Evolutionary conservation across 129 eudicot species (phyloP), one percentile per base, ranked within the genome.

Genomic region (Ambrosia artemisiifolia): DNA sequence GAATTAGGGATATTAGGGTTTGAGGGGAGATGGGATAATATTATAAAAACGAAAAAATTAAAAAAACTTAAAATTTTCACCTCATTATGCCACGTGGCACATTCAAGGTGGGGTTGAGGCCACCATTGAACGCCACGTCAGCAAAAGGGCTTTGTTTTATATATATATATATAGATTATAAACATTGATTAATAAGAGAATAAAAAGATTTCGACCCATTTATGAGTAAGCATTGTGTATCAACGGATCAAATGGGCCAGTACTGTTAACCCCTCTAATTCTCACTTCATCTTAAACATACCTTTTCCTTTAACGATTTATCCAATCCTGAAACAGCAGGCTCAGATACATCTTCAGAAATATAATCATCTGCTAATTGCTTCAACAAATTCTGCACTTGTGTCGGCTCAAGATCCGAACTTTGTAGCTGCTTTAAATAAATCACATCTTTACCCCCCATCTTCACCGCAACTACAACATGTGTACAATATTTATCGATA

Each of bases 391-490:
- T 83, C 87, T 86, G 96, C 59, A 94, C n/a, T n/a, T n/a, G n/a
- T n/a, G n/a, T n/a, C n/a, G n/a, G n/a, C n/a, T n/a, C n/a, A n/a
- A n/a, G n/a, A 81, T 73, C 86, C 72, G 99, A 94, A 49, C 80
- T 83, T 71, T 86, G 87, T 63, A 88, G 85, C 88, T 94, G 97
- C 89, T 90, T 94, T 63, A 94, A 79, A 73, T 88, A 88, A 54
- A 94, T 81, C 57, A 86, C 99, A 86, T 90, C 98, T 81, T 94
- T 94, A 63, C 98, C 98, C 67, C 98, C 98, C 95, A 94, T 94
- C 85, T 90, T 94, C 18, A 90, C 98, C 63, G 97, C 97, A 66
- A 88, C 96, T 35, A 94, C 85, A 36, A 94, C 75, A 75, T 94
- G 99, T 36, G 99, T 94, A 57, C 99, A 97, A 51, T 88, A 94